Base-by-base conservation (phyloP, 495 filamentous ascomycete genomes). In the Cetradonia linearis region DNA sequence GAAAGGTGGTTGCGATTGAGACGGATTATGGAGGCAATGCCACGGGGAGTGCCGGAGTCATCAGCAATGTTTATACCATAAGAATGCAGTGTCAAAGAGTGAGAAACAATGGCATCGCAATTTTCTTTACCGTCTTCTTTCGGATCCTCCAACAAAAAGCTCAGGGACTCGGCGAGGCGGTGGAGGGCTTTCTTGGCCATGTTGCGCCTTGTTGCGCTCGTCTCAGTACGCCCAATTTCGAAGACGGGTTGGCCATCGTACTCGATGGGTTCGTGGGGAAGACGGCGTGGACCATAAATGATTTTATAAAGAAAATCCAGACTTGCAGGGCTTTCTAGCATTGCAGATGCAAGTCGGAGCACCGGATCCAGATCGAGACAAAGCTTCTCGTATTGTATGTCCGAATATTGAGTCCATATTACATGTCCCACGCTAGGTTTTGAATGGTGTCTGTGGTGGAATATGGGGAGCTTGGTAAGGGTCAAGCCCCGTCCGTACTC, bases 391-490 rank as follows among this genome's bases (percentile, higher is more conserved):
- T 49, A 49, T 49, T 58, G 20, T 2, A 2, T 28, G 30, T 37
- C 44, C 34, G 56, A 50, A 31, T 49, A 50, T 34, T 50, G 56
- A 6, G 56, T 13, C 56, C 44, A 58, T 34, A 58, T 58, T 30
- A 36, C 30, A 25, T 58, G 42, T 28, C 5, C 42, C 7, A 46
- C 33, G 0, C 9, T 1, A 28, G 56, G 56, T 18, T 30, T 58
- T 20, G n/a, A 38, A 34, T 34, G 31, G 14, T 58, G 20, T 34
- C 27, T 58, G 31, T 37, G 44, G 9, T 49, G 56, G 31, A 49
- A 58, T 1, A 49, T 23, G 5, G 56, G 44, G n/a, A 48, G 56
- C 13, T 48, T 18, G 4, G 31, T 2, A 10, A 23, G 3, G 10
- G 30, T 58, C 20, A 58, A 36, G 16, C 40, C 42, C 23, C 27